phyloP scores from a whole-genome alignment of 495 filamentous ascomycete genomes.

The Penicillium paradoxum region DNA sequence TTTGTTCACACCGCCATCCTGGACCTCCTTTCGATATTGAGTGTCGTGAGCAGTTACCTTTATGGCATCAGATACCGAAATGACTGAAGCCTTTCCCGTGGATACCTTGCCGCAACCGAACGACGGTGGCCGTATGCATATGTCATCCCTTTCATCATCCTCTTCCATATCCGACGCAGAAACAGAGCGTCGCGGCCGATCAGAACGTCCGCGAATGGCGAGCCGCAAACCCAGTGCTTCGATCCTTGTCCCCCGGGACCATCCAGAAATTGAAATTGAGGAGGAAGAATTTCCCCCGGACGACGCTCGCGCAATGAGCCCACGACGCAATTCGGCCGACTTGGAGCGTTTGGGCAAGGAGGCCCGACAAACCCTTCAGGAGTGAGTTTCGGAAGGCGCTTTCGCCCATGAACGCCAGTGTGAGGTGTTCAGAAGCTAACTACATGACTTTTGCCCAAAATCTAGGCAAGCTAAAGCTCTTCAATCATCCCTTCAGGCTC shows the following conservation, averaged over 20 bases:
- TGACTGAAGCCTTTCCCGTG: constrained; percentile 42
- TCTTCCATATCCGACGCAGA: constrained; percentile 48
- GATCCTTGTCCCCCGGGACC: constrained; percentile 73
- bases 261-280: constrained; percentile 60
- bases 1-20: constrained; percentile 20
- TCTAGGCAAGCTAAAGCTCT: constrained; percentile 83
- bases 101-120: constrained; percentile 41
- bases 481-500: constrained; percentile 78
- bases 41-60: constrained; percentile 22
- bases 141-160: constrained; percentile 41
- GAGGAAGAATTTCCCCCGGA: constrained; percentile 70
- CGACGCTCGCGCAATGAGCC: constrained; percentile 93
- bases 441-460: background rate
- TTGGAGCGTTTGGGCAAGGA: constrained; percentile 79
- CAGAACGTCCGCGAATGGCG: constrained; percentile 48
- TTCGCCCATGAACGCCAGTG: background rate
- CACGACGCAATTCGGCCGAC: constrained; percentile 82
- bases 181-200: constrained; percentile 39
- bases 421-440: background rate
- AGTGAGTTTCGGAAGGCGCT: constrained; percentile 40
- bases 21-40: constrained; percentile 18
- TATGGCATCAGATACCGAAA: constrained; percentile 40
- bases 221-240: constrained; percentile 74
- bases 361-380: constrained; percentile 62
- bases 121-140: constrained; percentile 41